Base-by-base conservation (phyloP, 78 protist species). In the Dictyostelium firmibasis region DNA sequence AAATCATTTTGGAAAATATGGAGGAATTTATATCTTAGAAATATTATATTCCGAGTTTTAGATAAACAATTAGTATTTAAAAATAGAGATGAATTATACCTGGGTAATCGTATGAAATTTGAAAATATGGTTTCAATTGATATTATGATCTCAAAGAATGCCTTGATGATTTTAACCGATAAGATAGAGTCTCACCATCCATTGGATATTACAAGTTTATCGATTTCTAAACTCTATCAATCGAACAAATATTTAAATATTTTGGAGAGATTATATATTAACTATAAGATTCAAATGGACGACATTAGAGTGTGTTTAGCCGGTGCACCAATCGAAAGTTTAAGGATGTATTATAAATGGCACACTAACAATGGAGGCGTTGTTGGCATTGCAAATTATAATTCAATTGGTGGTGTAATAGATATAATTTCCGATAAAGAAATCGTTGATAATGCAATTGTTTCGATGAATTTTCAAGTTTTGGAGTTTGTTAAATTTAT, bases 1-100 rank as follows among this genome's bases (percentile, higher is more conserved):
- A 67, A 67, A 67, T 67, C 75, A 33, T 72, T 72, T 72, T 72
- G 79, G 79, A 72, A 72, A 72, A 33, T 72, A 11, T 72, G 79
- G 79, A 72, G 38, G 7, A 72, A 72, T 33, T 33, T 27, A 33
- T 72, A 72, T 33, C 43, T 72, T 18, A 31, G 36, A 33, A 72
- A 72, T 33, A 33, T 72, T 27, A 72, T 72, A 33, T 33, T 72
- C 23, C 0, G 35, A 29, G 35, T 33, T 4, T 29, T 72, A 72
- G 79, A 33, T 72, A 31, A 72, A 72, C 47, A 8, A 33, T 72
- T 72, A 6, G 9, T 72, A 33, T 72, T 72, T 72, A 72, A 27
- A 33, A 33, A 31, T 6, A 72, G 36, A 33, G 79, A 72, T 18
- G 23, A 27, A 29, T 31, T 33, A 27, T 72, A 33, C 33, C 7